Base-by-base conservation (phyloP, 2,329 filamentous ascomycete species). In the Apiospora kogelbergensis region DNA sequence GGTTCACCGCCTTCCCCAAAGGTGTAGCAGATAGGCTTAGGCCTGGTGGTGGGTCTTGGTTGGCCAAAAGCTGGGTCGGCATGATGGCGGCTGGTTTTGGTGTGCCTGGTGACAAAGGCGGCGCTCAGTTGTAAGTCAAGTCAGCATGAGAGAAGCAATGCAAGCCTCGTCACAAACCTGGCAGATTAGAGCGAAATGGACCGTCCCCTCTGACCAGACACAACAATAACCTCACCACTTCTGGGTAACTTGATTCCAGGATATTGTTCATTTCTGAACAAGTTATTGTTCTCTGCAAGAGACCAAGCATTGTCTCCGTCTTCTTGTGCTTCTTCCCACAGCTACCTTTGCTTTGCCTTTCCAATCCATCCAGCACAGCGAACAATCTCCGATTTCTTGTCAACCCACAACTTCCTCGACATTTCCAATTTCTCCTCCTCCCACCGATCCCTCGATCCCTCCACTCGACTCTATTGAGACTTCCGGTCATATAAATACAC, bases 111-210 rank as follows among this genome's bases (percentile, higher is more conserved):
- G 53, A 60, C 48, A 57, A 57, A 57, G 48, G 48, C 48, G 48
- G 48, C 48, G 48, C 46, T 13, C n/a, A n/a, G 22, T 22, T 24
- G 15, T 24, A 53, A 53, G 24, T 26, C 46, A 53, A 60, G 53
- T 60, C 53, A 60, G 53, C 53, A n/a, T n/a, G 17, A n/a, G 48
- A 37, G 30, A 15, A 60, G 53, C 53, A 37, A 60, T 37, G 53
- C 53, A 60, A 60, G 53, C 53, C 53, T 60, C 53, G 53, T 60
- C 53, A 60, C 53, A 60, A 60, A 60, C n/a, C 30, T 20, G 53
- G 53, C 53, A 60, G 30, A 60, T 60, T 60, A 60, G 53, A 60
- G 20, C 30, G 26, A n/a, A 60, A 37, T 37, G 26, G 30, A 30
- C 20, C 53, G 37, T 17, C 22, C 30, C 30, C 53, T 60, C 53